phyloP scores from a whole-genome alignment of 2,329 filamentous ascomycete genomes.

The Tolypocladium endophyticum region DNA sequence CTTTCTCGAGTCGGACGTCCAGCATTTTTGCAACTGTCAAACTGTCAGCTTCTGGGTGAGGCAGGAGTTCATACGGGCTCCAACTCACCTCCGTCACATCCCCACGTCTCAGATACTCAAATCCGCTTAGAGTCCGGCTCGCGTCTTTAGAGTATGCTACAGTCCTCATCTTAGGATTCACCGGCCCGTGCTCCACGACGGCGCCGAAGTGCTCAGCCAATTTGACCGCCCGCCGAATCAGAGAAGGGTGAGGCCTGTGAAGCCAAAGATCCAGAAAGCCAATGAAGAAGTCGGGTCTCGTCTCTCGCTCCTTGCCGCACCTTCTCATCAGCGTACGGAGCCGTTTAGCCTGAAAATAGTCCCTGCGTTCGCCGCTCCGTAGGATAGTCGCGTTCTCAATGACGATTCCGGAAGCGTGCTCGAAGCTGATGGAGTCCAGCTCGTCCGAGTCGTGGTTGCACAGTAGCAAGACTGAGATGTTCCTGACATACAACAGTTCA shows the following conservation, averaged over 20 bases:
- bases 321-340: conserved; percentile 20
- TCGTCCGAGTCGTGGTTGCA: conserved; percentile 10
- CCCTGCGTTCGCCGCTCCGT: conserved; percentile 25
- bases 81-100: conserved; percentile 15
- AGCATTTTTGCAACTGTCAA: conserved; percentile 15
- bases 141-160: conserved; percentile 2
- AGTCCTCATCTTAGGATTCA: neutral
- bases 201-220: conserved; percentile 24
- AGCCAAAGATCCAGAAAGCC: conserved; percentile 26
- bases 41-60: neutral
- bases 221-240: conserved; percentile 24
- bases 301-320: conserved; percentile 17
- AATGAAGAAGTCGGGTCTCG: conserved; percentile 23
- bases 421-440: conserved; percentile 15
- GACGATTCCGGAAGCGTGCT: conserved; percentile 24
- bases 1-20: conserved; percentile 13
- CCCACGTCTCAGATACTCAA: conserved; percentile 21
- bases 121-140: conserved; percentile 17
- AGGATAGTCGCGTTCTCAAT: conserved; percentile 31
- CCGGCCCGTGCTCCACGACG: conserved; percentile 18
- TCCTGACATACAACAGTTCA: neutral
- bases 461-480: conserved; percentile 10
- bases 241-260: conserved; percentile 17
- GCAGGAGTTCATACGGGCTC: neutral
- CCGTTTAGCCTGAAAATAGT: conserved; percentile 29